Evolutionary conservation across 2,329 filamentous ascomycete genomes (phyloP), one percentile per base, ranked within the genome.

Genomic region (Basipetospora sp.): DNA sequence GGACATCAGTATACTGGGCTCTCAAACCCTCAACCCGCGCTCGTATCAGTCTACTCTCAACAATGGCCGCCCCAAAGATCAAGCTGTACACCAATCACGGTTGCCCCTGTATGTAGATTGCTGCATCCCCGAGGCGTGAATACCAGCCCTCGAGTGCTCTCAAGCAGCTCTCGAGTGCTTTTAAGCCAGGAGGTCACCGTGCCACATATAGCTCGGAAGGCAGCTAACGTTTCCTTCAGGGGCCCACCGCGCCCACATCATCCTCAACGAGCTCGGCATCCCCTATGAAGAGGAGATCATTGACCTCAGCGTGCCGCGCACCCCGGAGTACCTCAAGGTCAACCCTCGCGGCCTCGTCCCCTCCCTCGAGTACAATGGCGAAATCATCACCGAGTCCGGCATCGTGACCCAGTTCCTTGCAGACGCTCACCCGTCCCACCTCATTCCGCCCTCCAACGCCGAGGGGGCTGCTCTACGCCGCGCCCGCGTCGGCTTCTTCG

Each of bases 271-370:
- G 50, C 67, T 80, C 10, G 65, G 65, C 9, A 51, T 86, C 20
- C 63, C 71, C 0, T 82, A 73, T 48, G 74, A 82, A 41, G 76
- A 84, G 46, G 74, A 81, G 42, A 71, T 74, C 41, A 80, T 92
- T 47, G 79, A 88, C 53, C 65, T 90, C 33, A 56, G 60, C 46
- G 68, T 57, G 8, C 82, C 83, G 0, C 74, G 83, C 8, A 74
- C 78, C 19, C 63, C 71, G 27, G 82, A 77, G 64, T 90, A 88
- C 53, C 69, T 90, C 8, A 63, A 77, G 36, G 60, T 90, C 52
- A 87, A 88, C 60, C 81, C 82, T 45, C 74, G 81, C 40, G 84
- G 84, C 11, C 71, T 86, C 3, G 81, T 90, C 4, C 83, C 84
- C 1, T 61, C 74, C 0, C 59, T 90, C 40, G 67, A 70, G 17